phyloP scores from a whole-genome alignment of 371 early-diverging fungal species.

The Enteropsectra breve region DNA sequence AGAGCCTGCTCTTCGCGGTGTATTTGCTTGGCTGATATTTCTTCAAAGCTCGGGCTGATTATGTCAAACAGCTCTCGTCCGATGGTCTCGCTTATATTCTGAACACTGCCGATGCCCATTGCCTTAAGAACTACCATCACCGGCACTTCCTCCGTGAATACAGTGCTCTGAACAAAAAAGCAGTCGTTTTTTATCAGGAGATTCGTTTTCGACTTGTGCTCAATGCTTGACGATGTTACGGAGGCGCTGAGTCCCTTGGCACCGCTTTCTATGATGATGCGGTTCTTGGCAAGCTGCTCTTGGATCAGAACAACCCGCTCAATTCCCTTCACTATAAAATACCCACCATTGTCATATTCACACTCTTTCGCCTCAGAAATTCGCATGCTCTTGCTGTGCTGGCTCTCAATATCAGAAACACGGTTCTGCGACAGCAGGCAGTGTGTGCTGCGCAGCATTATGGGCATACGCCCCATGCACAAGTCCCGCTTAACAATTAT shows the following conservation, averaged over 20 bases:
- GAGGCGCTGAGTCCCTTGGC: constrained; percentile 72
- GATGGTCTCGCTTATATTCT: constrained; percentile 82
- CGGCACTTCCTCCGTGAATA: constrained; percentile 79
- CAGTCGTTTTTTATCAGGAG: constrained; percentile 66
- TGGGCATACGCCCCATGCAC: constrained; percentile 87
- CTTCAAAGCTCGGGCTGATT: constrained; percentile 79
- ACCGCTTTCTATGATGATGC: constrained; percentile 92
- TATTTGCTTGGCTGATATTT: constrained; percentile 65
- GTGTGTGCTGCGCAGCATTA: constrained; percentile 83
- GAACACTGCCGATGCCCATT: constrained; percentile 76
- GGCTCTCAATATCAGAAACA: constrained; percentile 56
- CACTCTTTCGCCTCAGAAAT: constrained; percentile 72
- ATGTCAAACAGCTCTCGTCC: constrained; percentile 70
- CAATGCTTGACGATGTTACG: constrained; percentile 79
- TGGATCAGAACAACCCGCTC: constrained; percentile 98
- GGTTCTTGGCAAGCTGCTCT: constrained; percentile 98
- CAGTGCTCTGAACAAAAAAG: constrained; percentile 83
- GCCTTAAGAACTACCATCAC: constrained; percentile 62
- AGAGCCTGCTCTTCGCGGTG: constrained; percentile 70
- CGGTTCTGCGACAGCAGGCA: constrained; percentile 63
- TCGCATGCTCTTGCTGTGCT: constrained; percentile 71
- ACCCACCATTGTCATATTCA: constrained; percentile 94
- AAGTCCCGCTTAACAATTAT: constrained; percentile 74
- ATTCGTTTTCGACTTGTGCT: constrained; percentile 89
- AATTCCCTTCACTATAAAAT: constrained; percentile 92